A percentile compares a stretch with the other conserved stretches of the same genome.
Evolutionary conservation across 495 filamentous ascomycete genomes (phyloP).

Genomic region (Aspergillus asperescens): DNA sequence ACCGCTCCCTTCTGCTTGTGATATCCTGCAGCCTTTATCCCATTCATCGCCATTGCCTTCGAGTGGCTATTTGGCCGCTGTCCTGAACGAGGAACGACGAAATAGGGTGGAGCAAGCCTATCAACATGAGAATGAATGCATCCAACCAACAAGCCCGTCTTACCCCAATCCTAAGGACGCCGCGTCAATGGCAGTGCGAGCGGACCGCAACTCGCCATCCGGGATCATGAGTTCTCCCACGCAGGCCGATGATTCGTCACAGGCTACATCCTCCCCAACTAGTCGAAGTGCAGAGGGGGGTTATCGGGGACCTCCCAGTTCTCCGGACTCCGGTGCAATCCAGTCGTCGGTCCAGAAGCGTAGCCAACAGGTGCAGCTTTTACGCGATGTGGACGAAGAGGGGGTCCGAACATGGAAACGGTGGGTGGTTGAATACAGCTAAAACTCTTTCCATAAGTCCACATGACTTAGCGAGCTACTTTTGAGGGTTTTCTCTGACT

Average conservation of each 20-base stretch:
- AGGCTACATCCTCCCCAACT: conserved; percentile 10
- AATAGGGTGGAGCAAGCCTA: conserved; percentile 6
- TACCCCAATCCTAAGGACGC: conserved; percentile 1
- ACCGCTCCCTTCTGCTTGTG: conserved; percentile 28
- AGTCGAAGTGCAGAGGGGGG: conserved; percentile 8
- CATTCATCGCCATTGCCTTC: conserved; percentile 27
- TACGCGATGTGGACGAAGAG: conserved; percentile 30
- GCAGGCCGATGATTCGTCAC: conserved; percentile 5
- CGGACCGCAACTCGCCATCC: conserved; percentile 1
- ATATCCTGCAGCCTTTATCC: conserved; percentile 36
- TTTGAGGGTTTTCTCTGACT: not conserved
- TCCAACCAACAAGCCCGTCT: not conserved
- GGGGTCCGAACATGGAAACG: conserved; percentile 33
- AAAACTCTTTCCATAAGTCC: not conserved
- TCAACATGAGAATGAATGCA: conserved; percentile 5
- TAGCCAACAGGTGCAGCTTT: conserved; percentile 24
- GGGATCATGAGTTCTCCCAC: conserved; percentile 6
- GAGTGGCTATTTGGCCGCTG: conserved; percentile 22
- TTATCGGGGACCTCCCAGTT: conserved; percentile 11
- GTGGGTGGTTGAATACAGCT: conserved; percentile 36
- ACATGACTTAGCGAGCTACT: not conserved
- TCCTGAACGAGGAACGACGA: conserved; percentile 15
- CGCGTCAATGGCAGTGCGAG: conserved; percentile 2
- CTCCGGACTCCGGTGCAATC: conserved; percentile 3
- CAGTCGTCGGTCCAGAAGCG: conserved; percentile 22